A percentile compares a stretch with the other conserved stretches of the same genome.
Evolutionary conservation across 2,329 filamentous ascomycete genomes (phyloP).

Genomic region (Fusarium caatingaense): DNA sequence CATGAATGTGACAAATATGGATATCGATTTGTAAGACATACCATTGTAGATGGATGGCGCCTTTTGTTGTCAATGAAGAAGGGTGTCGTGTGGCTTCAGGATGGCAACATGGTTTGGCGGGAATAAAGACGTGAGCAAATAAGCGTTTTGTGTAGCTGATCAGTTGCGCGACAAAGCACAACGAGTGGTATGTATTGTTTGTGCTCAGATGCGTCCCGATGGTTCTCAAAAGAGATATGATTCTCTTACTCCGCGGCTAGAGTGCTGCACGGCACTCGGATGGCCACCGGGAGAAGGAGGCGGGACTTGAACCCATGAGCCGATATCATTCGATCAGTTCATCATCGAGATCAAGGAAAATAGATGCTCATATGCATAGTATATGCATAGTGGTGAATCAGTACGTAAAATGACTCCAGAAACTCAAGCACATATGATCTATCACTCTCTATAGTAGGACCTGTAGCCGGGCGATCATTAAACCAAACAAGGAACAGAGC

Average conservation of each 20-base stretch:
- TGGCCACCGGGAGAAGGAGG: not conserved
- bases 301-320: not conserved
- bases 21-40: not conserved
- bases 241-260: not conserved
- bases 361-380: not conserved
- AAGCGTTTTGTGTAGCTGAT: not conserved
- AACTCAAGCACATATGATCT: not conserved
- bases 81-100: not conserved
- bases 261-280: not conserved
- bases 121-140: not conserved
- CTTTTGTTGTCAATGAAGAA: not conserved
- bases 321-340: not conserved
- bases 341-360: not conserved
- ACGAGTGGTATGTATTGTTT: not conserved
- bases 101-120: constrained; percentile 8
- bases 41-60: not conserved
- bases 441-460: not conserved
- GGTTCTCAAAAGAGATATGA: not conserved
- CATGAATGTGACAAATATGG: not conserved
- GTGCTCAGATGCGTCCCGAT: not conserved
- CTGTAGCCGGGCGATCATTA: not conserved
- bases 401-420: not conserved
- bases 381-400: not conserved
- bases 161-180: not conserved
- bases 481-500: not conserved